Evolutionary conservation across 345 rosid species (phyloP), one percentile per base, ranked within the genome.

Genomic region (Bruguiera gymnorhiza): DNA sequence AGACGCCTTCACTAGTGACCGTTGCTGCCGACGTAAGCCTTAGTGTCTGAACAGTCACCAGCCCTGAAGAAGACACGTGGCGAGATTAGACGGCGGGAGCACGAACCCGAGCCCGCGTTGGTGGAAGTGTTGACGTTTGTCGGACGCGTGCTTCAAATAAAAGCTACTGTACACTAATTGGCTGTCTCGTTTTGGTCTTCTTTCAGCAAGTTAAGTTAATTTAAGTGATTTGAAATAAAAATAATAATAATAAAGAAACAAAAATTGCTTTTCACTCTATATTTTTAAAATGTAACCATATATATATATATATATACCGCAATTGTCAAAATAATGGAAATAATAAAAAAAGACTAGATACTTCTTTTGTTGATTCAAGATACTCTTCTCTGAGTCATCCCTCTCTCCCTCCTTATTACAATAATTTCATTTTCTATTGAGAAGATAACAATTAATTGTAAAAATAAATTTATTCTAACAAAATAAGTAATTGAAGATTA

Each of bases 141-240:
- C 78, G 70, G 75, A 66, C 70, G 81, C 76, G 81, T 74, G 83
- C 63, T 43, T 36, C 60, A 11, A 9, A 8, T 8, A 27, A 43
- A 73, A 51, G 76, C 29, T 20, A 39, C 73, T 66, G 78, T 65
- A 4, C 61, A 65, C 29, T 72, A 37, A 34, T 69, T 46, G 65
- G 31, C 23, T 6, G 60, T 20, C 19, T 57, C 24, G 16, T 19
- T 60, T 65, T 50, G 27, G 24, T 57, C 18, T n/a, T 24, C 60
- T 61, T 53, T 70, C 37, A 34, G 37, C 10, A 20, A 58, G 60
- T 66, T 8, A 20, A 58, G 60, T 66, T 0, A n/a, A n/a, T 55
- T 8, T 26, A 10, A 10, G 19, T 56, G 60, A 27, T 43, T 43
- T 2, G 50, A 43, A 18, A 43, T 43, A 3, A 43, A 11, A 43